Evolutionary conservation across 75 land plant species (phyloP), one percentile per base, ranked within the genome.

Genomic region (Pseudotsuga menziesii): DNA sequence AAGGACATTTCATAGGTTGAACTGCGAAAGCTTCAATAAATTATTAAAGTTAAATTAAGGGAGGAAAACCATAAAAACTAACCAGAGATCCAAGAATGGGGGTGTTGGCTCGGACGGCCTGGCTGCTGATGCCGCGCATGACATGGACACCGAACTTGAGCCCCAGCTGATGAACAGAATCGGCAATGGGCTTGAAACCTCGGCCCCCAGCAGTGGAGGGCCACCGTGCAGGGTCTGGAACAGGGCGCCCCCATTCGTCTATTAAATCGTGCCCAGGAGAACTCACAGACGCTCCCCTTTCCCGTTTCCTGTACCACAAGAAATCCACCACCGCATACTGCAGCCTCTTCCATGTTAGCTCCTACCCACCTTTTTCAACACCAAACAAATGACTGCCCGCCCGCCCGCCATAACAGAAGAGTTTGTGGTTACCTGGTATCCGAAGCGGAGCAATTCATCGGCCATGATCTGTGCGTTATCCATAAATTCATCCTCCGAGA

Each of bases 291-390:
- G 95, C 90, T 27, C 90, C 89, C 0, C 32, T 5, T 39, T 85
- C 95, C 20, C 77, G 83, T 80, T 83, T 88, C 56, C 99, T 83
- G 83, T 89, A 97, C 99, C 99, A 97, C 27, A 97, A 81, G 74
- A 89, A 97, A 84, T 97, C 99, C 80, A 97, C 90, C 60, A 94
- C 95, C 36, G 92, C 99, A 85, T 94, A 97, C 99, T 97, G 80
- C 80, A 83, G 27, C 41, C 55, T 19, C 48, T 69, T 36, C 32
- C 72, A 12, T 44, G 54, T 69, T 41, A 69, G 72, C 54, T 20
- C 4, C 54, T 12, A 48, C 54, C 54, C 54, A 11, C 54, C 54
- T 48, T 48, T 48, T 48, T 11, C 54, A 48, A 48, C 54, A 48
- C 54, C 54, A 48, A 48, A 48, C 9, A 48, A 48, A 48, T 48